phyloP scores from a whole-genome alignment of 805 yeast species.

The Ogataea angusta region DNA sequence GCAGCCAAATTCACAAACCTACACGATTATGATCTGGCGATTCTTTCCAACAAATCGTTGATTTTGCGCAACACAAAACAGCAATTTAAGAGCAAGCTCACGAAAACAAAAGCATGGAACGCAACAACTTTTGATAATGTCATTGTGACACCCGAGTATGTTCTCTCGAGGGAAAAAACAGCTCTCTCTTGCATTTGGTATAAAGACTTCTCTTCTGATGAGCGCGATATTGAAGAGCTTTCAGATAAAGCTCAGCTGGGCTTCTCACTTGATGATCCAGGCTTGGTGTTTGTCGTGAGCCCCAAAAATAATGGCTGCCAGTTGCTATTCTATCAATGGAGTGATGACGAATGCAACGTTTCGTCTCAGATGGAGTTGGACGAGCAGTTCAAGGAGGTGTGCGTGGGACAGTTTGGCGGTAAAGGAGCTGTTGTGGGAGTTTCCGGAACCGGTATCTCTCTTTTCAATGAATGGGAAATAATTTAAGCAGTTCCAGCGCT shows the following conservation, averaged over 20 bases:
- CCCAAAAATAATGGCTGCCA: not conserved
- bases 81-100: constrained; percentile 2
- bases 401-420: constrained; percentile 22
- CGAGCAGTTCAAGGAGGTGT: constrained; percentile 11
- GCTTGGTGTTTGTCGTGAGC: constrained; percentile 1
- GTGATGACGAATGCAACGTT: not conserved
- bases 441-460: constrained; percentile 1
- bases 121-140: constrained; percentile 1
- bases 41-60: constrained; percentile 23
- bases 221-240: not conserved
- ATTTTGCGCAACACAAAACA: constrained; percentile 18
- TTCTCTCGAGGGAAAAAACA: constrained; percentile 1
- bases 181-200: constrained; percentile 5
- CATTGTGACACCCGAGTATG: constrained; percentile 5
- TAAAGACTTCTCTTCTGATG: not conserved
- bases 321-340: constrained; percentile 4
- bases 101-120: constrained; percentile 2
- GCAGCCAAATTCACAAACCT: constrained; percentile 19
- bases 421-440: constrained; percentile 11
- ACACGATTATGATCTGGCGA: constrained; percentile 19
- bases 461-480: constrained; percentile 1
- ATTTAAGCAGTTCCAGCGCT: constrained; percentile 2
- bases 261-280: not conserved
- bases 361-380: not conserved
- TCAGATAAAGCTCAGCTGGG: constrained; percentile 1